Base-by-base conservation (phyloP, 306 rosid genomes). In the Rosa rugosa region DNA sequence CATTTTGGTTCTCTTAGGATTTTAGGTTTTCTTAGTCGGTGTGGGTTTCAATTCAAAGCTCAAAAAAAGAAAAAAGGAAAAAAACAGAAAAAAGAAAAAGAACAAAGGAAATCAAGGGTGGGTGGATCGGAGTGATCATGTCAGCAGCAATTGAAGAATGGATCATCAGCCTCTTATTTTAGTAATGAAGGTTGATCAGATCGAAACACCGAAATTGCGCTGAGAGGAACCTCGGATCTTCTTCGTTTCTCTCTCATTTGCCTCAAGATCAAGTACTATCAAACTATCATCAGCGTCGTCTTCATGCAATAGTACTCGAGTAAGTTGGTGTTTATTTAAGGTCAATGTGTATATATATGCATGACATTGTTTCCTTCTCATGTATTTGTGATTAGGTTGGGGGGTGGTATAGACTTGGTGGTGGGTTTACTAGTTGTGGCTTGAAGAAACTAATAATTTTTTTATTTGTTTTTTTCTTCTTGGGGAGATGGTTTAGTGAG, bases 191-290 rank as follows among this genome's bases (percentile, higher is more conserved):
- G 97, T 82, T 94, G 94, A 86, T 67, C 67, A 20, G 46, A 67
- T 38, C 47, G 45, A 78, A 82, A 47, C 67, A 69, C 67, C 51
- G 68, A 79, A 69, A 49, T 88, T 91, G 97, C 90, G 93, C 97
- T 87, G 99, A 95, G 99, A 95, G 94, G 98, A 95, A 91, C 99
- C 98, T 92, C 99, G 92, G 99, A 95, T 95, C 98, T 91, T 87
- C 87, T 80, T 83, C 80, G 84, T 86, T 85, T 88, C 69, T 64
- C 23, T 31, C 69, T 64, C 69, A 64, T 83, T 81, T 75, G 54
- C 47, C 78, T 60, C 59, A 25, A 13, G 73, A 45, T 47, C 80
- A 27, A 75, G 69, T 67, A 67, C 66, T 77, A 31, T 51, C 75
- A 40, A 67, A 41, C 59, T 62, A 65, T 78, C 67, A 17, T 70